phyloP scores from a whole-genome alignment of 768 basidiomycete species.

The Multifurca ochricompacta region DNA sequence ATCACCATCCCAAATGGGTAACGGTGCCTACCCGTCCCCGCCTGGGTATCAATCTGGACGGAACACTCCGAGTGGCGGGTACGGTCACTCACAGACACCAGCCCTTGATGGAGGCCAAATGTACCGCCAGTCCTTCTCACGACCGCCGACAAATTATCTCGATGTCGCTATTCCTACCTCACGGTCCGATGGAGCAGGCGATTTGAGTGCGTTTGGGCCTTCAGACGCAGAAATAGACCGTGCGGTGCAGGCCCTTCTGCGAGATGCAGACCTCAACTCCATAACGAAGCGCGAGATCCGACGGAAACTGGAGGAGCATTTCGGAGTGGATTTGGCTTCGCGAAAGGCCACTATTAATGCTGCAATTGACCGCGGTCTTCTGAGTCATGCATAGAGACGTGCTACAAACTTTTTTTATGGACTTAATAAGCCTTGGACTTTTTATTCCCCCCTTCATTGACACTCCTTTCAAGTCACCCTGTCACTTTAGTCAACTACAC shows the following conservation, averaged over 20 bases:
- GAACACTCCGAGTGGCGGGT: slow-evolving; percentile 50
- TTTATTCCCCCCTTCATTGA: neutral
- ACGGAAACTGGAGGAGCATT: slow-evolving; percentile 71
- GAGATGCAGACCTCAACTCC: slow-evolving; percentile 74
- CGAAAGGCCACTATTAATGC: slow-evolving; percentile 71
- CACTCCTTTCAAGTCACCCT: neutral
- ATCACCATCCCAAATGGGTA: slow-evolving; percentile 66
- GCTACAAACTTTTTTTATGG: neutral
- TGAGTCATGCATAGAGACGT: slow-evolving; percentile 28
- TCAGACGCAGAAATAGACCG: slow-evolving; percentile 66
- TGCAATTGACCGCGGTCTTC: slow-evolving; percentile 64
- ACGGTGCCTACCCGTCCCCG: slow-evolving; percentile 41
- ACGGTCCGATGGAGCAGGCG: slow-evolving; percentile 41
- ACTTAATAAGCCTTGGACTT: slow-evolving; percentile 18
- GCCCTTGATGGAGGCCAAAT: slow-evolving; percentile 30
- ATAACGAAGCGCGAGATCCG: slow-evolving; percentile 92
- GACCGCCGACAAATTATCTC: slow-evolving; percentile 70
- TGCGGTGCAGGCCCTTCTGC: slow-evolving; percentile 66
- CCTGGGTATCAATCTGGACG: slow-evolving; percentile 73
- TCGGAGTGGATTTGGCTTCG: slow-evolving; percentile 65
- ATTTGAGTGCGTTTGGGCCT: slow-evolving; percentile 42
- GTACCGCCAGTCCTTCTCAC: slow-evolving; percentile 57
- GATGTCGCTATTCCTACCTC: slow-evolving; percentile 56
- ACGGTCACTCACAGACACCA: slow-evolving; percentile 4
- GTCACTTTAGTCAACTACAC: neutral